These are phyloP conservation scores for Whalleya microplaca DNA, from an alignment of 2,329 filamentous ascomycete species.

Conservation along the genomic window DNA sequence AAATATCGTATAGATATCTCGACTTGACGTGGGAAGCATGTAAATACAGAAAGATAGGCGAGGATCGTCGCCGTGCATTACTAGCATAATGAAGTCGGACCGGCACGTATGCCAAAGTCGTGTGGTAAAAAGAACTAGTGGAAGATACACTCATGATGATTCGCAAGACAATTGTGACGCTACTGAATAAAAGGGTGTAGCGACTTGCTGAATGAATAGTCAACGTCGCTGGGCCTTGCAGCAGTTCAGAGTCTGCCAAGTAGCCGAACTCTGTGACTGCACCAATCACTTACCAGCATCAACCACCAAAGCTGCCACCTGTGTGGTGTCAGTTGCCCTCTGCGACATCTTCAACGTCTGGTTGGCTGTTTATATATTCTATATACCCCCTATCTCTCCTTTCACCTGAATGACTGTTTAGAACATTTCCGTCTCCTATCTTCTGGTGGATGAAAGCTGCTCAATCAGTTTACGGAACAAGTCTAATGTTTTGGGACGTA, in stretches of 20 bases:
- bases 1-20: background rate
- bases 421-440: slow-evolving; percentile 19
- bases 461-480: background rate
- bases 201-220: slow-evolving; percentile 3
- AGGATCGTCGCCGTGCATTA: background rate
- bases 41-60: background rate
- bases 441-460: slow-evolving; percentile 6
- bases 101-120: background rate
- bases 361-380: slow-evolving; percentile 17
- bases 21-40: background rate
- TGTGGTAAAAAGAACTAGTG: too few relatives aligned
- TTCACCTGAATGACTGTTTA: slow-evolving; percentile 16
- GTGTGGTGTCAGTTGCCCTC: slow-evolving; percentile 13
- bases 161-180: slow-evolving; percentile 2
- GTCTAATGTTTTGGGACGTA: slow-evolving; percentile 1
- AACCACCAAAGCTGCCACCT: slow-evolving; percentile 12
- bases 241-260: slow-evolving; percentile 14
- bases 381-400: slow-evolving; percentile 6
- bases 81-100: background rate
- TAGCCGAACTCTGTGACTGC: slow-evolving; percentile 8
- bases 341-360: slow-evolving; percentile 7
- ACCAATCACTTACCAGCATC: slow-evolving; percentile 20
- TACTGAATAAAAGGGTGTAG: slow-evolving; percentile 8
- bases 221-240: slow-evolving; percentile 10
- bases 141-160: background rate